These are phyloP conservation scores for Cyanophora paradoxa DNA, from an alignment of 78 protist genomes.

Conservation along the genomic window DNA sequence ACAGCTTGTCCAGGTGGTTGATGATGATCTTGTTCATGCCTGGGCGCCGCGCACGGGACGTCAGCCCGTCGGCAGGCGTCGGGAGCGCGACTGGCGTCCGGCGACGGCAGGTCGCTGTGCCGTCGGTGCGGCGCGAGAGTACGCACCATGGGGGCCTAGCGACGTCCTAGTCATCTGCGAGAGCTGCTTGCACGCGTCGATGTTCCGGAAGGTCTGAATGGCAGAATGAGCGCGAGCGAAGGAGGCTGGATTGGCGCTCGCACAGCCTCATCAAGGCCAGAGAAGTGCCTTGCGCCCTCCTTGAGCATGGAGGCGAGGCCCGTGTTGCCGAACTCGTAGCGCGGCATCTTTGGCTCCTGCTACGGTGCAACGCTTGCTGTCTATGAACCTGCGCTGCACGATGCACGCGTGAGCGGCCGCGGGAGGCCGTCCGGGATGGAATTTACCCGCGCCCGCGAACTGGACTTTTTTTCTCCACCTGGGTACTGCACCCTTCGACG, in stretches of 20 bases:
- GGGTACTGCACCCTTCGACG: too few species aligned
- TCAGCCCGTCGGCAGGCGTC: neutral
- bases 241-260: too few species aligned
- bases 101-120: neutral
- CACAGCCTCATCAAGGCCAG: conserved; percentile 89
- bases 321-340: too few species aligned
- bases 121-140: neutral
- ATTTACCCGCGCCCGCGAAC: too few species aligned
- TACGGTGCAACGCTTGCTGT: too few species aligned
- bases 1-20: conserved; percentile 94
- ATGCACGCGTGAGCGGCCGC: too few species aligned
- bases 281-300: conserved; percentile 46
- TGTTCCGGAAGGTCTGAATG: conserved; percentile 82
- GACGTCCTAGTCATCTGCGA: conserved; percentile 84
- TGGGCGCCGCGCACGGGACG: neutral
- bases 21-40: conserved; percentile 96
- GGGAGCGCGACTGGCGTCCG: neutral
- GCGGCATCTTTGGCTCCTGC: too few species aligned
- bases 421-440: too few species aligned
- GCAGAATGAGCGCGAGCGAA: too few species aligned
- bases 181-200: conserved; percentile 89
- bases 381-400: too few species aligned
- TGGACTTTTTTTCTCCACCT: too few species aligned
- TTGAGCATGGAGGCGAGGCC: conserved; percentile 33
- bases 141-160: conserved; percentile 95